A percentile compares a stretch with the other conserved stretches of the same genome.
phyloP scores from a whole-genome alignment of 1,284 basidiomycete species.

The Porodaedalea pini region DNA sequence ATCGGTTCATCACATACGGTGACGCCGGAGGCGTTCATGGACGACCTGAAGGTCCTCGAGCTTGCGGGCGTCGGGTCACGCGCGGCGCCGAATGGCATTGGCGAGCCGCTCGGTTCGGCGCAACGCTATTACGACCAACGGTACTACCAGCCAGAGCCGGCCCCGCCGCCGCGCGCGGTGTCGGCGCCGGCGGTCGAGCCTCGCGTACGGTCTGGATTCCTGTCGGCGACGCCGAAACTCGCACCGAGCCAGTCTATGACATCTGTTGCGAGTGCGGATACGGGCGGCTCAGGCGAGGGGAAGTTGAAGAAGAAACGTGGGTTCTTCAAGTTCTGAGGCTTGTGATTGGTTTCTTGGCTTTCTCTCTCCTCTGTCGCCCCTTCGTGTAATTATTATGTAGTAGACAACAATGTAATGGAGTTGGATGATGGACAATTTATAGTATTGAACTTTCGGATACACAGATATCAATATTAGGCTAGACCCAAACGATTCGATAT shows the following conservation, averaged over 20 bases:
- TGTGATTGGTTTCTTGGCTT: not conserved
- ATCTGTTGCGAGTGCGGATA: conserved; percentile 6
- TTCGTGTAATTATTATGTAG: not conserved
- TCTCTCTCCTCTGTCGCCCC: not conserved
- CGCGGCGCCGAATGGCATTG: conserved; percentile 69
- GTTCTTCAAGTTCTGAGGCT: conserved; percentile 14
- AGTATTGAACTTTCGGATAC: too few species aligned
- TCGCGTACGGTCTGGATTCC: not conserved
- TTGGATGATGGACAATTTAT: too few species aligned
- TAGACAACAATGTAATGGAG: too few species aligned
- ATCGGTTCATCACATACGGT: conserved; percentile 93
- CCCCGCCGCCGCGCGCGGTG: conserved; percentile 38
- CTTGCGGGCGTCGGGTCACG: conserved; percentile 73
- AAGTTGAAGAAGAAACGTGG: conserved; percentile 18
- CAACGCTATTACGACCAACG: conserved; percentile 77
- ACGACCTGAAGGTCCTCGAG: conserved; percentile 82
- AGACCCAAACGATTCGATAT: too few species aligned
- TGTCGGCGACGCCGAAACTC: not conserved
- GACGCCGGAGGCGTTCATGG: conserved; percentile 83
- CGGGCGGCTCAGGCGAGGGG: not conserved
- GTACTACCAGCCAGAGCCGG: conserved; percentile 61
- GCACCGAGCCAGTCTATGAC: conserved; percentile 10
- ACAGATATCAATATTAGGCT: too few species aligned
- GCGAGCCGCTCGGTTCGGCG: conserved; percentile 52
- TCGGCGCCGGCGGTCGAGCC: conserved; percentile 26